Evolutionary conservation across 257 asterid genomes (phyloP), one percentile per base, ranked within the genome.

Genomic region (Solanum pinnatisectum): DNA sequence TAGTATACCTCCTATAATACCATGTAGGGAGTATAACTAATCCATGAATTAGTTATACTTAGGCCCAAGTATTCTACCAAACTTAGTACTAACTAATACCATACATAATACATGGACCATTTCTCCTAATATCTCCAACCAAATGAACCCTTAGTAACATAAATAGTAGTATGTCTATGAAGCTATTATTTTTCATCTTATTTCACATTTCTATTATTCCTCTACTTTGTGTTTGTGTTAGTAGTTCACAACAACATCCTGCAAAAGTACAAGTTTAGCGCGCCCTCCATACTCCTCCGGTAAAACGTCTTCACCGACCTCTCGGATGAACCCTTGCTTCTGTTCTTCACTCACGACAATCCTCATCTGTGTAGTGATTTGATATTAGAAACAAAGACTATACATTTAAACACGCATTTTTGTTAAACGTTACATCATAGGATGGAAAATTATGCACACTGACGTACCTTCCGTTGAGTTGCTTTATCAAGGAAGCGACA

Each of bases 271-370:
- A 33, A 89, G 90, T 73, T 94, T 89, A 52, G 97, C 93, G 36
- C 77, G 79, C 70, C 98, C 98, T 16, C 98, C 99, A 83, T 94
- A 93, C 88, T 93, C 97, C 90, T 90, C 97, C 1, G 97, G 96
- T 89, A 96, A 88, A 11, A 87, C 92, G 70, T 93, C 98, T 88
- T 94, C 96, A 4, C 97, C 95, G 4, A 96, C 82, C 15, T 93
- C 92, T 74, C 86, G 25, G n/a, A 90, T 23, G 84, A 95, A 88
- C 32, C 92, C 92, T 89, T 65, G 78, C 68, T 74, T 88, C 85
- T 95, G 95, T 73, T 93, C 98, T 68, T 96, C 98, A 74, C 86
- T 94, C 2, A 87, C 90, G 87, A 95, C 95, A 7, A 93, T 92
- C 79, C 92, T 91, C 39, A 95, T 84, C 98, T 96, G 93, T 20